Conservation (phyloP, 176 grass and related monocot genomes). For the Oryza longistaminata region DNA sequence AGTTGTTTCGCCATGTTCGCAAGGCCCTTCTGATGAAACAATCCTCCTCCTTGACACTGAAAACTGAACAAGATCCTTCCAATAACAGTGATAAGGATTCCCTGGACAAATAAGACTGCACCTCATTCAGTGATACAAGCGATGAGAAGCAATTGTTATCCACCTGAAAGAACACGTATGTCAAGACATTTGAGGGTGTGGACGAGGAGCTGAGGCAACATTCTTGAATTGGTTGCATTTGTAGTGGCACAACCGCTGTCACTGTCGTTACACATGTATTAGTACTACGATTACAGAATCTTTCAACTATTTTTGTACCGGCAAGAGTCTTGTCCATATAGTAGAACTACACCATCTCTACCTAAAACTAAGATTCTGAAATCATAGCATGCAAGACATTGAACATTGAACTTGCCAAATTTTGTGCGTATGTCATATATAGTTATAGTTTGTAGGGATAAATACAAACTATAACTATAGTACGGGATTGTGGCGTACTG, state of each 20-base stretch:
- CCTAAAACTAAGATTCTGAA: neutral
- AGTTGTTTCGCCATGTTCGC: slow-evolving; percentile 57
- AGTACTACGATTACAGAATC: neutral
- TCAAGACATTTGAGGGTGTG: slow-evolving; percentile 62
- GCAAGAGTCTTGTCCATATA: neutral
- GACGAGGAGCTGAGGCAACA: slow-evolving; percentile 57
- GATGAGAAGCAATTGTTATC: slow-evolving; percentile 37
- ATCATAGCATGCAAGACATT: too few species aligned
- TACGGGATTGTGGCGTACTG: too few species aligned
- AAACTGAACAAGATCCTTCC: neutral
- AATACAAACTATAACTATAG: too few species aligned
- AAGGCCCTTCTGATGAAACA: slow-evolving; percentile 54
- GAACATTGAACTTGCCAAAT: too few species aligned
- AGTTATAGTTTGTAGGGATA: too few species aligned
- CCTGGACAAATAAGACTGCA: slow-evolving; percentile 24
- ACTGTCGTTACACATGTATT: slow-evolving; percentile 53
- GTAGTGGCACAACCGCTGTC: slow-evolving; percentile 74
- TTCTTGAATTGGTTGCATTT: slow-evolving; percentile 69
- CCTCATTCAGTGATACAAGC: neutral
- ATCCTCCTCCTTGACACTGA: slow-evolving; percentile 22
- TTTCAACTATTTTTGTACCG: too few species aligned
- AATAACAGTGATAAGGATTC: slow-evolving; percentile 27
- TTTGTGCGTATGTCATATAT: too few species aligned
- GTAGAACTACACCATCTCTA: neutral
- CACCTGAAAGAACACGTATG: slow-evolving; percentile 42